Base-by-base conservation (phyloP, 441 rosid genomes). In the Corymbia calophylla region DNA sequence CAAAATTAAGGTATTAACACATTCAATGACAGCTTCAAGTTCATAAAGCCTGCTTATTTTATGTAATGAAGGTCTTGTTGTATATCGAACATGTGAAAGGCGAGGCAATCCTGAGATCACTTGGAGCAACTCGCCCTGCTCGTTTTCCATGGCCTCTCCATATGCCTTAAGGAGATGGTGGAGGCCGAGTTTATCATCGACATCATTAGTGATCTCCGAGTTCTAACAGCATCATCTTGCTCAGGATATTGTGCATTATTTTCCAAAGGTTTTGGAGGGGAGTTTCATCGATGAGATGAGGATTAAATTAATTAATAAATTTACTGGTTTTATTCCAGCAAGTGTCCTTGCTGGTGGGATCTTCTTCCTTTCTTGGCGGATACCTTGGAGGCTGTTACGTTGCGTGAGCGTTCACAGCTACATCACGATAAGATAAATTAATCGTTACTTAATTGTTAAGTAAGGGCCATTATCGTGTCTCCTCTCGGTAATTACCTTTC, bases 141-240 rank as follows among this genome's bases (percentile, higher is more conserved):
- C 80, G 7, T 48, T 86, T 64, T 89, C 92, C 39, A 89, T 84
- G 55, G 93, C 93, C 82, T 91, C 94, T 49, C 55, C 89, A 85
- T 90, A 90, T 44, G 91, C 94, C 84, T 66, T 89, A 54, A 87
- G 54, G 16, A 91, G 90, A 86, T 92, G 88, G 54, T n/a, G n/a
- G 31, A 90, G 62, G 82, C 87, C 29, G 82, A 89, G 86, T 13
- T 73, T n/a, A 19, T 70, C 35, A 11, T 19, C 81, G 51, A 86
- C 87, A n/a, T 73, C 14, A 91, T 89, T 49, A 17, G 87, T 87
- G 90, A 92, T 27, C 88, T 89, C 35, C 8, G 94, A 93, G 58
- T 51, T 87, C 93, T 81, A 91, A 60, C 88, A 87, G 91, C 95
- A 94, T 93, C 92, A 85, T 92, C 56, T 17, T 35, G 81, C 16